Percentiles rank a stretch among this genome's conserved stretches.
phyloP scores from a whole-genome alignment of 2,329 filamentous ascomycete genomes.

The Hirsutella thompsonii region DNA sequence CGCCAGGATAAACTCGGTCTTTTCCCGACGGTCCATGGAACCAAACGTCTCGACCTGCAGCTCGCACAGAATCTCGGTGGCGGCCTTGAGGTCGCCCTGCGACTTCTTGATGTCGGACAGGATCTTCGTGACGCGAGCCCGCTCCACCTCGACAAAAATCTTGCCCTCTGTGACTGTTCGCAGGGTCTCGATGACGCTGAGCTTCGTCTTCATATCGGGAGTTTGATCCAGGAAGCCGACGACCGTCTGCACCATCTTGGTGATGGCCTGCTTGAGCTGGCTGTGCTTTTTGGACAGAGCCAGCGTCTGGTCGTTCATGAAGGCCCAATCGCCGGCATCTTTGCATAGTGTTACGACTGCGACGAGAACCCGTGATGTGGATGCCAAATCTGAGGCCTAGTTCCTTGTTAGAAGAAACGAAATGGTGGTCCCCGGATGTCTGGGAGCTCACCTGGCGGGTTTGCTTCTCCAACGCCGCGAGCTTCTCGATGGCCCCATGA shows the following conservation, averaged over 20 bases:
- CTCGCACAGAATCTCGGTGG: conserved; percentile 89
- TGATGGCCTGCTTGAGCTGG: conserved; percentile 97
- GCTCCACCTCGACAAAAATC: conserved; percentile 99
- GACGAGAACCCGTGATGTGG: conserved; percentile 79
- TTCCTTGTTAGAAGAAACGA: conserved; percentile 7
- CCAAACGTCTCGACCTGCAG: conserved; percentile 98
- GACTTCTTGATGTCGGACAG: conserved; percentile 95
- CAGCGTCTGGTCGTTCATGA: conserved; percentile 93
- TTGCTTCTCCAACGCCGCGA: conserved; percentile 86
- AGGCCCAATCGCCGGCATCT: conserved; percentile 79
- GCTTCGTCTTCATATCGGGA: conserved; percentile 74
- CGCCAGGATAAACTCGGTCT: conserved; percentile 96
- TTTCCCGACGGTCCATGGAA: conserved; percentile 92
- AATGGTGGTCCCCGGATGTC: conserved; percentile 6
- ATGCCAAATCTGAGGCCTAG: conserved; percentile 88
- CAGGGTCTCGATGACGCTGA: conserved; percentile 87
- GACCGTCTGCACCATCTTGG: conserved; percentile 96
- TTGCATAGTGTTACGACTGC: conserved; percentile 91
- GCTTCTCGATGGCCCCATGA: conserved; percentile 83
- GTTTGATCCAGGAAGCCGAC: conserved; percentile 85
- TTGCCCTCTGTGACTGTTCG: conserved; percentile 97
- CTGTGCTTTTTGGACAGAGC: conserved; percentile 98
- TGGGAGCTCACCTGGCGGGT: conserved; percentile 63
- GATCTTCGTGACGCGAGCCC: conserved; percentile 87
- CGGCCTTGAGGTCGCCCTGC: conserved; percentile 82